Conservation (phyloP, 208 protist genomes). For the Blastocrithidia nonstop region DNA sequence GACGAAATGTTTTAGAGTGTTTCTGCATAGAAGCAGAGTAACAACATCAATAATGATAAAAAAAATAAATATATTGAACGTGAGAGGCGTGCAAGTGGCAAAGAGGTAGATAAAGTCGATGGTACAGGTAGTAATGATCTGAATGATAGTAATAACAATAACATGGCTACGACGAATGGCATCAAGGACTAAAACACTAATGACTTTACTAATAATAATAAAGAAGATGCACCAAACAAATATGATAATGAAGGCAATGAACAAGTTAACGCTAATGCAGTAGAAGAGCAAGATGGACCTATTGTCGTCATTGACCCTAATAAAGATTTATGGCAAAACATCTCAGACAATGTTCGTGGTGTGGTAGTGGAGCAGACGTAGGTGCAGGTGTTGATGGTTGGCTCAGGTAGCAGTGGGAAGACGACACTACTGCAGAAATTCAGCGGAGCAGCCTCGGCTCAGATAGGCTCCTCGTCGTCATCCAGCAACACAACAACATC, state of each 20-base stretch:
- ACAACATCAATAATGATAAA: too few relatives aligned
- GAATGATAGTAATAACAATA: not conserved
- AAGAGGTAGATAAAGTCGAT: not conserved
- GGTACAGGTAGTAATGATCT: not conserved
- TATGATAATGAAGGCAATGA: not conserved
- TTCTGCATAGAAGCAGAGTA: too few relatives aligned
- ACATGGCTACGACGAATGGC: not conserved
- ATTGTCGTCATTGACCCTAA: constrained; percentile 47
- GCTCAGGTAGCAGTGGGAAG: constrained; percentile 56
- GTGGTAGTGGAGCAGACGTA: constrained; percentile 36
- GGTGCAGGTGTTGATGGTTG: constrained; percentile 56
- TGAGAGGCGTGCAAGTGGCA: too few relatives aligned
- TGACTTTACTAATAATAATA: not conserved
- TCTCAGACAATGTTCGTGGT: constrained; percentile 60
- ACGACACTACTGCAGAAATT: constrained; percentile 66
- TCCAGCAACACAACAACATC: not conserved
- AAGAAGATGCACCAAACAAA: not conserved
- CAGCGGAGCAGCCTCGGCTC: constrained; percentile 17
- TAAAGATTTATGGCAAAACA: constrained; percentile 84
- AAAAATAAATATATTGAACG: too few relatives aligned
- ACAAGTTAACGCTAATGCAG: not conserved
- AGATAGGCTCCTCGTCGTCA: not conserved
- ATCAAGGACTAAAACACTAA: not conserved
- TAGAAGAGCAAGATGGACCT: not conserved
- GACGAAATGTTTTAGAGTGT: too few relatives aligned